Conservation (phyloP, 495 filamentous ascomycete genomes). For the Pyrenopolyporus hunteri region DNA sequence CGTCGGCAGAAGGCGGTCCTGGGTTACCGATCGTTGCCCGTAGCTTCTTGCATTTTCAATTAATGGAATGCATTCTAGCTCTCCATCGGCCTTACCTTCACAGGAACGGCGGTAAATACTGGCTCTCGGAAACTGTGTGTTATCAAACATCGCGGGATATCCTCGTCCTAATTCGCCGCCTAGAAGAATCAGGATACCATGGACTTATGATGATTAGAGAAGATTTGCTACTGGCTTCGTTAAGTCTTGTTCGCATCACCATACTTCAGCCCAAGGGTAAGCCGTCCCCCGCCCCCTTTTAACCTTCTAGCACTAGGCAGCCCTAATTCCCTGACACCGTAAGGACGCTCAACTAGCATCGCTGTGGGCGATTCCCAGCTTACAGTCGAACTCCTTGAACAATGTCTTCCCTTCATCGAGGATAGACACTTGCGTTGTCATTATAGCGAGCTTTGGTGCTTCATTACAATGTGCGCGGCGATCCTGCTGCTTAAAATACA, state of each 20-base stretch:
- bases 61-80: conserved; percentile 52
- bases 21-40: conserved; percentile 47
- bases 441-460: conserved; percentile 55
- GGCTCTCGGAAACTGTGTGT: conserved; percentile 54
- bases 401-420: conserved; percentile 52
- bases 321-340: conserved; percentile 15
- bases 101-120: conserved; percentile 49
- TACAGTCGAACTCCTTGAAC: conserved; percentile 51
- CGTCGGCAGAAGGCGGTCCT: neutral
- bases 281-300: neutral
- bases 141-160: conserved; percentile 56
- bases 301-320: neutral
- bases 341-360: conserved; percentile 46
- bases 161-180: conserved; percentile 49
- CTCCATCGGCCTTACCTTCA: conserved; percentile 53
- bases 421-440: conserved; percentile 53
- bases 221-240: conserved; percentile 48
- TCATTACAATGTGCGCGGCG: conserved; percentile 52
- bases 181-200: conserved; percentile 49
- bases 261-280: conserved; percentile 51
- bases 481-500: conserved; percentile 51
- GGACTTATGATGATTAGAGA: conserved; percentile 50
- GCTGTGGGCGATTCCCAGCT: conserved; percentile 53
- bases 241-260: conserved; percentile 51
- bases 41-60: conserved; percentile 50